Evolutionary conservation across 2,329 filamentous ascomycete genomes (phyloP), one percentile per base, ranked within the genome.

Genomic region (Alternaria incomplexa): DNA sequence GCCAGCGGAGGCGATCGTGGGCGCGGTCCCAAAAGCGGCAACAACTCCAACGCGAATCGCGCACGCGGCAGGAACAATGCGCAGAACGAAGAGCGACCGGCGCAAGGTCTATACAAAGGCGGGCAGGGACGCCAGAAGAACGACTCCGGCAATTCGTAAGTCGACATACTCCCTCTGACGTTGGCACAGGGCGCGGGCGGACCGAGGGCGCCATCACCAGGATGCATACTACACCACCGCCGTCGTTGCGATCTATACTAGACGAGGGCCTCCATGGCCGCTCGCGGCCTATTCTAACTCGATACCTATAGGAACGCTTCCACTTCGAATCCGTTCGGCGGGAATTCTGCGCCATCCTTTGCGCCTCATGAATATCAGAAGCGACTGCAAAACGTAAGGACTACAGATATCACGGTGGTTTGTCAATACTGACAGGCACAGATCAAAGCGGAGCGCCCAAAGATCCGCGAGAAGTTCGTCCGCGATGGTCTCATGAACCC

Each of bases 401-500:
- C 1, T 15, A 23, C 15, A n/a, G n/a, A n/a, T n/a, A n/a, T n/a
- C n/a, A n/a, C n/a, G n/a, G n/a, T n/a, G n/a, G n/a, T n/a, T n/a
- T n/a, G n/a, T n/a, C 43, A 55, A 17, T 26, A 56, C 69, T 72
- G 56, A 75, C 54, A 30, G 17, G 25, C 30, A 22, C 51, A 77
- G 75, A 86, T 85, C 48, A 81, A 85, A 61, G 85, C 61, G 9
- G 56, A 46, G 53, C 68, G 72, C 56, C 66, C 68, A 20, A 57
- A 53, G 52, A 60, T 68, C 28, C 70, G 70, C 63, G 58, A 88
- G 76, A 83, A 84, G 55, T 68, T 77, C 58, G 70, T 78, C 55
- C 43, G 66, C 9, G 61, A 74, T 36, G 61, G 71, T 9, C 71
- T 72, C 22, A 76, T 78, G 77, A 76, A 90, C 71, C 88, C 88